Evolutionary conservation across 1,284 basidiomycete species (phyloP).

Genomic region (Fomitopsis betulina): DNA sequence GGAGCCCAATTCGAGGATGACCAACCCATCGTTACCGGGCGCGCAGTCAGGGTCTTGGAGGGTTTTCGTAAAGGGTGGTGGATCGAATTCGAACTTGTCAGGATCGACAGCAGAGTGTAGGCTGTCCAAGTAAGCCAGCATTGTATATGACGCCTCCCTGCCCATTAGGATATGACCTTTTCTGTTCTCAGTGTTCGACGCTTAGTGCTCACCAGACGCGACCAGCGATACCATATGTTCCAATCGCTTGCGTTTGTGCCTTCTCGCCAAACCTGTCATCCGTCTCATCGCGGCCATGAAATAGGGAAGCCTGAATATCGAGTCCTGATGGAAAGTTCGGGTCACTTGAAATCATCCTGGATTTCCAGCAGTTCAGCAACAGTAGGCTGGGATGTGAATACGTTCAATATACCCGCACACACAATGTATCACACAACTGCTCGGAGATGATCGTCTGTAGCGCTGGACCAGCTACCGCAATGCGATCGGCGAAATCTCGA

Average conservation of each 20-base stretch:
- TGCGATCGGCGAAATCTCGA: neutral
- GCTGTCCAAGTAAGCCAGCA: conserved; percentile 51
- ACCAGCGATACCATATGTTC: conserved; percentile 70
- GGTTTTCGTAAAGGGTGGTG: conserved; percentile 32
- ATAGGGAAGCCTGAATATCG: conserved; percentile 20
- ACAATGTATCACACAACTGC: too few relatives aligned
- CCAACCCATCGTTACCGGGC: conserved; percentile 8
- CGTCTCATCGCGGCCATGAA: neutral
- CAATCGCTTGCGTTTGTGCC: conserved; percentile 58
- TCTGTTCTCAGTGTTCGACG: too few relatives aligned
- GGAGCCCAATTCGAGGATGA: conserved; percentile 66
- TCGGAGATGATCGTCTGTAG: too few relatives aligned
- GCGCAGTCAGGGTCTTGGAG: conserved; percentile 12
- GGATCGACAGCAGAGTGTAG: conserved; percentile 9
- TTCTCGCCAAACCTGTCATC: conserved; percentile 34
- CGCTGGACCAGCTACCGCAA: neutral
- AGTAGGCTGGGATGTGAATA: too few relatives aligned
- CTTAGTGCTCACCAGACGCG: conserved; percentile 54
- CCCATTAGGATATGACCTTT: neutral
- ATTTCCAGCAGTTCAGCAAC: neutral
- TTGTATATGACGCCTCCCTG: conserved; percentile 72
- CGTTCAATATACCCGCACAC: too few relatives aligned
- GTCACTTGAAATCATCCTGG: neutral
- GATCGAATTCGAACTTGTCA: conserved; percentile 46
- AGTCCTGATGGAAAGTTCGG: conserved; percentile 27